phyloP scores from a whole-genome alignment of 768 basidiomycete species.

The Suillus weaverae region DNA sequence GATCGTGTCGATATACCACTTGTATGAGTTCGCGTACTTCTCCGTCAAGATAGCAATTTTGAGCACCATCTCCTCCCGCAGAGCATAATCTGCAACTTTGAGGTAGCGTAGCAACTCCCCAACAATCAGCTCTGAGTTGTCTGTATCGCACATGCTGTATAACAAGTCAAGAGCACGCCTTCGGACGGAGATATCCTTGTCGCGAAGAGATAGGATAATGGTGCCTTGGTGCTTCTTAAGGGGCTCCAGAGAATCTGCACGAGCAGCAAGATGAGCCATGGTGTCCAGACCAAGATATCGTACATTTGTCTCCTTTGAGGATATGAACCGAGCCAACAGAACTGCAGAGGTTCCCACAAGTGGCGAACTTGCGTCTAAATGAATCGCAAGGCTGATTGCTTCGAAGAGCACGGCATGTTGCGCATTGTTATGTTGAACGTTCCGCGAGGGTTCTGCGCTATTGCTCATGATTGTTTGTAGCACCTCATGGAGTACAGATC shows the following conservation, averaged over 20 bases:
- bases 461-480: slow-evolving; percentile 90
- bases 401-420: slow-evolving; percentile 98
- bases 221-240: slow-evolving; percentile 96
- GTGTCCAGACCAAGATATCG: slow-evolving; percentile 96
- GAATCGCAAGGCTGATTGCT: slow-evolving; percentile 94
- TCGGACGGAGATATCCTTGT: slow-evolving; percentile 96
- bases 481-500: slow-evolving; percentile 74
- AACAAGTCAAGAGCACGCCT: slow-evolving; percentile 91
- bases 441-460: slow-evolving; percentile 85
- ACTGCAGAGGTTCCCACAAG: slow-evolving; percentile 87
- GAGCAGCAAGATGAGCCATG: slow-evolving; percentile 96
- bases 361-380: slow-evolving; percentile 87
- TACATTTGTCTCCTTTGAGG: slow-evolving; percentile 98
- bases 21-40: slow-evolving; percentile 95
- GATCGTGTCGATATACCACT: slow-evolving; percentile 99
- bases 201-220: slow-evolving; percentile 90
- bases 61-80: slow-evolving; percentile 97
- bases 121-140: slow-evolving; percentile 94
- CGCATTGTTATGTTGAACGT: slow-evolving; percentile 98
- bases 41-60: slow-evolving; percentile 99
- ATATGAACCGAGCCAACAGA: slow-evolving; percentile 92
- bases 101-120: slow-evolving; percentile 93
- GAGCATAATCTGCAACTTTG: slow-evolving; percentile 92
- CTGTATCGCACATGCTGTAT: slow-evolving; percentile 99
- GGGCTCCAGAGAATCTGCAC: slow-evolving; percentile 85